Evolutionary conservation across 805 yeast genomes (phyloP).

Genomic region (Priceomyces melissophilus): DNA sequence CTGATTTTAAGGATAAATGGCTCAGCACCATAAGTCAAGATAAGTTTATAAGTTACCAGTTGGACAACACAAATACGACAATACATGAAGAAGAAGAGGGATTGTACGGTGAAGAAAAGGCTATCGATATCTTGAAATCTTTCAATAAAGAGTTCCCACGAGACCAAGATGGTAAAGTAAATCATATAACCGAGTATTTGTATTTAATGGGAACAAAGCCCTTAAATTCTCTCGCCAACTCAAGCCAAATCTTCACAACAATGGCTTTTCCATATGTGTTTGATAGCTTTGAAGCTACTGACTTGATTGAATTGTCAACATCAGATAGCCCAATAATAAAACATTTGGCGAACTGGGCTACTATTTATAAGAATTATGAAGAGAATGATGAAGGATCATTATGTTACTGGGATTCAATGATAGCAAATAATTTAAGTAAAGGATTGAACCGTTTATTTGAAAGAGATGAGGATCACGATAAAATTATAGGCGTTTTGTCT

Average conservation of each 20-base stretch:
- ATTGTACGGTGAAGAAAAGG: background rate
- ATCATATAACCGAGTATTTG: background rate
- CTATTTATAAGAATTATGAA: slow-evolving; percentile 9
- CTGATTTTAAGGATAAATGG: slow-evolving; percentile 12
- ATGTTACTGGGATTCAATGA: slow-evolving; percentile 17
- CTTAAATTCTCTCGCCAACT: background rate
- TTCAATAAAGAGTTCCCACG: background rate
- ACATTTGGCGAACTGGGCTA: slow-evolving; percentile 14
- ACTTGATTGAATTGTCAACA: slow-evolving; percentile 5
- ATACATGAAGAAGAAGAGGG: background rate
- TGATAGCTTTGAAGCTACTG: slow-evolving; percentile 8
- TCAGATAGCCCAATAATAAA: slow-evolving; percentile 5
- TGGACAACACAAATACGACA: slow-evolving; percentile 3
- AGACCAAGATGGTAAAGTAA: slow-evolving; percentile 1
- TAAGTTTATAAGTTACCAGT: slow-evolving; percentile 8
- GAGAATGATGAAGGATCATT: slow-evolving; percentile 2
- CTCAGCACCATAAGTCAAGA: slow-evolving; percentile 10
- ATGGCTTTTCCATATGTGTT: slow-evolving; percentile 4
- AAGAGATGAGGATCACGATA: slow-evolving; percentile 3
- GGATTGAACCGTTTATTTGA: slow-evolving; percentile 1
- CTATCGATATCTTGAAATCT: slow-evolving; percentile 1
- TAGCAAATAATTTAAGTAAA: slow-evolving; percentile 9
- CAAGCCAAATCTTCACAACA: slow-evolving; percentile 8
- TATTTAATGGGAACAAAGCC: background rate
- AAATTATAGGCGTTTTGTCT: slow-evolving; percentile 11